Base-by-base conservation (phyloP, 805 yeast genomes). In the Candida jianshihensis region DNA sequence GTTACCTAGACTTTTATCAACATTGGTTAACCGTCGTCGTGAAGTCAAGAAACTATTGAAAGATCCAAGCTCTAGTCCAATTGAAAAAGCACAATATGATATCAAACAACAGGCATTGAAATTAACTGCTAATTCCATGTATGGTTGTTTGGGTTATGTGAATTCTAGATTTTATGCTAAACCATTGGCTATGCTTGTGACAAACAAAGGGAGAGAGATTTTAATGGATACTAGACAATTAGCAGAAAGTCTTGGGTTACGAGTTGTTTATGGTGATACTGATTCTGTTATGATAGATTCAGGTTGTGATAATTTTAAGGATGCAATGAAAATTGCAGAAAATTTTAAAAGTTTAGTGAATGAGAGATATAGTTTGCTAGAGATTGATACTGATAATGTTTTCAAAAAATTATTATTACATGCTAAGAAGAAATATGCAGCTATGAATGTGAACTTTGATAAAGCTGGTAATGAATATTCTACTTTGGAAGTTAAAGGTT, bases 281-380 rank as follows among this genome's bases (percentile, higher is more conserved):
- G 98, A 92, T 67, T 92, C 98, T 25, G 97, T 92, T 36, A 92
- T 92, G 98, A 87, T 92, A 56, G 94, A 90, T 59, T 87, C 97
- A 4, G 88, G 88, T 20, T 78, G 77, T 31, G 74, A 71, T 38
- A 70, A 63, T 22, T 82, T 72, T 57, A 59, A 63, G 19, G 95
- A 85, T 31, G 96, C 97, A 0, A 59, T 85, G 30, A 70, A 71
- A 48, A 80, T 88, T 43, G 99, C 97, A 21, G 80, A 79, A 34
- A 81, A 80, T 34, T 90, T 92, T 66, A 92, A 92, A 57, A 57
- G 68, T 33, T 70, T 76, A 40, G 97, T 92, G 40, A 92, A 92
- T 60, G 95, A 87, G 51, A 74, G 95, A 37, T 94, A 92, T 60
- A 74, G 75, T 50, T 63, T 85, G 44, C 68, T 92, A 52, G 99